Conservation (phyloP, 441 rosid genomes). For the Syzygium malaccense region DNA sequence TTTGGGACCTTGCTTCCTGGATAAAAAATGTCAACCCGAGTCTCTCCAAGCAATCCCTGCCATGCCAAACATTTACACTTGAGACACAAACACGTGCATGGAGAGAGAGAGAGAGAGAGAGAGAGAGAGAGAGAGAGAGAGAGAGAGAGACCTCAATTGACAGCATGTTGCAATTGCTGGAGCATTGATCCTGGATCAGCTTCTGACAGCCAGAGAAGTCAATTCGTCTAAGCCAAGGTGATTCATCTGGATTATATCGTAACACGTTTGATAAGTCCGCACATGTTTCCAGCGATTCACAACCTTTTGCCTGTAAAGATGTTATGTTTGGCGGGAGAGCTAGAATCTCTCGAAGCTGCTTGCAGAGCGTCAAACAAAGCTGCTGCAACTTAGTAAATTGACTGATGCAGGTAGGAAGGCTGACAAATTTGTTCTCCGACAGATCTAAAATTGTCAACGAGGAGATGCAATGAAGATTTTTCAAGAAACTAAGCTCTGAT, state of each 20-base stretch:
- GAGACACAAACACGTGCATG: not conserved
- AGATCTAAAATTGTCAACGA: not conserved
- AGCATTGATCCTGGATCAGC: not conserved
- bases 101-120: not conserved
- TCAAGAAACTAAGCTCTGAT: not conserved
- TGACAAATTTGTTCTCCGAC: not conserved
- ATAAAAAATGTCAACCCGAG: not conserved
- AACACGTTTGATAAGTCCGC: not conserved
- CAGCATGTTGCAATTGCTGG: not conserved
- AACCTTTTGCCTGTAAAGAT: not conserved
- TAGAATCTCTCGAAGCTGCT: not conserved
- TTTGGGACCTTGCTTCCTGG: not conserved
- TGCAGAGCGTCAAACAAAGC: not conserved
- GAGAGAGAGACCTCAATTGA: not conserved
- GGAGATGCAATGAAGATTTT: not conserved
- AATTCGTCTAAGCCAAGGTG: not conserved
- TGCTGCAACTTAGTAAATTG: not conserved
- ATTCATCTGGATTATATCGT: not conserved
- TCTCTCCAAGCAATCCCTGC: not conserved
- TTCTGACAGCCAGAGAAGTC: not conserved
- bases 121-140: not conserved
- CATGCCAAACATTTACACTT: fast-evolving
- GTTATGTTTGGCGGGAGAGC: not conserved
- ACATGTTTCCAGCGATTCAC: not conserved
- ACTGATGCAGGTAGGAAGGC: not conserved